Evolutionary conservation across 106 monocot species (phyloP).

Genomic region (Phalaenopsis aphrodite): DNA sequence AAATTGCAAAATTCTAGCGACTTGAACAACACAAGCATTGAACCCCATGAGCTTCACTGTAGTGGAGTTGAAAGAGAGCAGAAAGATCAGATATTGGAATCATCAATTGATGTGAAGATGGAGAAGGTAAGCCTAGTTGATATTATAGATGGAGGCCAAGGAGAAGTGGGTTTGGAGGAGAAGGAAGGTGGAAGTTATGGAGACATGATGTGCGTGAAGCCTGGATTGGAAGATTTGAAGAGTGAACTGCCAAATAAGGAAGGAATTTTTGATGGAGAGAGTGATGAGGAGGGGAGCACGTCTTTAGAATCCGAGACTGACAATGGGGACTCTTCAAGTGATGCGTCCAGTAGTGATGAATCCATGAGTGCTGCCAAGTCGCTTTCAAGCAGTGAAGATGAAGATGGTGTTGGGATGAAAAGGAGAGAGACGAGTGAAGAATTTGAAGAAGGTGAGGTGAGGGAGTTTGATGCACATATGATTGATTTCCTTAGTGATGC

Average conservation of each 20-base stretch:
- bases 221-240: not conserved
- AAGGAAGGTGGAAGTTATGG: not conserved
- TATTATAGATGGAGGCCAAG: not conserved
- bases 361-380: not conserved
- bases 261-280: not conserved
- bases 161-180: slow-evolving; percentile 4
- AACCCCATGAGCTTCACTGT: not conserved
- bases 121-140: slow-evolving; percentile 1
- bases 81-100: not conserved
- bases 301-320: not conserved
- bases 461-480: not conserved
- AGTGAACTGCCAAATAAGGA: not conserved
- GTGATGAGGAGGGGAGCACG: not conserved
- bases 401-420: not conserved
- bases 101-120: slow-evolving; percentile 8
- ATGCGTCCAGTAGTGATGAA: not conserved
- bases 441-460: slow-evolving; percentile 9
- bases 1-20: slow-evolving; percentile 5
- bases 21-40: not conserved
- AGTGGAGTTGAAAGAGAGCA: not conserved
- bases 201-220: not conserved
- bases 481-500: slow-evolving; percentile 1
- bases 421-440: not conserved
- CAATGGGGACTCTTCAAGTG: not conserved
- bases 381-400: slow-evolving; percentile 9